Evolutionary conservation across 2,329 filamentous ascomycete genomes (phyloP).

Genomic region (Pleurostoma richardsiae): DNA sequence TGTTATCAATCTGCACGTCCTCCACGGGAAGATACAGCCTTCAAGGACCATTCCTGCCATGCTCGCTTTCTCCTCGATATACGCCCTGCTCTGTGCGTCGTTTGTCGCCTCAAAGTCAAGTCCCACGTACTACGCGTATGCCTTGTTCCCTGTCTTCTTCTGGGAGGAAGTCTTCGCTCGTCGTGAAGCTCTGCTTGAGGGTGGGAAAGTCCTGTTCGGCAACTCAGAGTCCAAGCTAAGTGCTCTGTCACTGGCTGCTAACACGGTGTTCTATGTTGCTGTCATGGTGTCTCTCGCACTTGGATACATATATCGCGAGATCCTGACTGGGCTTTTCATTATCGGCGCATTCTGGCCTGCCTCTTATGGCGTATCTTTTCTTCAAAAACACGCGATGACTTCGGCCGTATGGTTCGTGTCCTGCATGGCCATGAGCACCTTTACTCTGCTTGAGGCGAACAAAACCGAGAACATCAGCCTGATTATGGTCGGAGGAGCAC

Average conservation of each 20-base stretch:
- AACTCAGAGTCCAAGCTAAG: constrained; percentile 59
- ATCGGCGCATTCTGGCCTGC: constrained; percentile 74
- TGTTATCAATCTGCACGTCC: constrained; percentile 81
- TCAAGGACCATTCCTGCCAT: constrained; percentile 56
- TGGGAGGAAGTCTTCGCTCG: constrained; percentile 93
- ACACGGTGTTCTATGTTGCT: constrained; percentile 62
- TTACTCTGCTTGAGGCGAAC: constrained; percentile 82
- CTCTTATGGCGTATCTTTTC: constrained; percentile 67
- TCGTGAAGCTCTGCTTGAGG: constrained; percentile 62
- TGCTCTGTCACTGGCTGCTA: constrained; percentile 54
- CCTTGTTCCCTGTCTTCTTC: constrained; percentile 87
- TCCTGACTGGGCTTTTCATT: constrained; percentile 77
- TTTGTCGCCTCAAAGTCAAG: constrained; percentile 78
- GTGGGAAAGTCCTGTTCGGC: constrained; percentile 62
- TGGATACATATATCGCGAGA: constrained; percentile 86
- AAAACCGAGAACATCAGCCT: constrained; percentile 73
- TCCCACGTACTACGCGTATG: constrained; percentile 82
- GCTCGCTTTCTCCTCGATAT: constrained; percentile 66
- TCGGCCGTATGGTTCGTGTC: constrained; percentile 68
- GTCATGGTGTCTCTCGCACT: constrained; percentile 79
- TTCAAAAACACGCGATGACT: constrained; percentile 60
- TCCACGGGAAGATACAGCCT: constrained; percentile 63
- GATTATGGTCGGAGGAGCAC: constrained; percentile 67
- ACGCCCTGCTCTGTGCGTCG: constrained; percentile 72
- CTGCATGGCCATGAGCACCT: constrained; percentile 80